Evolutionary conservation across 192 early-diverging fungal species (phyloP).

Genomic region (Kickxella alabastrina): DNA sequence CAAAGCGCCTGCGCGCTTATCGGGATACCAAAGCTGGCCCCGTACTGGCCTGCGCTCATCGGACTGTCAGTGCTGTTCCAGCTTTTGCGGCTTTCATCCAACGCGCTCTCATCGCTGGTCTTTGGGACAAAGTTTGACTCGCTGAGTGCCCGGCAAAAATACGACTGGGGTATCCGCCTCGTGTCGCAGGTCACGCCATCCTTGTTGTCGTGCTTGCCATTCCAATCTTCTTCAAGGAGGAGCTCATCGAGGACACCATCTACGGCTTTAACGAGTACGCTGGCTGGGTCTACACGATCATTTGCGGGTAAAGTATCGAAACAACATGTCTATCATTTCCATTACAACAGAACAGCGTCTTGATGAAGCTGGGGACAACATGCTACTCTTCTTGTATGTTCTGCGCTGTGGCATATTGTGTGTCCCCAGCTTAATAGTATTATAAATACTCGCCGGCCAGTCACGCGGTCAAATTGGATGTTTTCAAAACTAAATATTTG

Average conservation of each 20-base stretch:
- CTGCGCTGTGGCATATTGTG: no score
- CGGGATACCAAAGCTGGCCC: conserved; percentile 54
- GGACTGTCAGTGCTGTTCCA: conserved; percentile 52
- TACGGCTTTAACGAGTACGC: conserved; percentile 69
- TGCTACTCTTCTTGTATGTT: neutral
- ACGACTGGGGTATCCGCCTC: conserved; percentile 75
- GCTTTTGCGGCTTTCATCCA: conserved; percentile 58
- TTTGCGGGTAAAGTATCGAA: conserved; percentile 70
- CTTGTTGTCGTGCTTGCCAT: conserved; percentile 60
- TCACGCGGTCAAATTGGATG: no score
- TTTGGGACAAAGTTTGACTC: conserved; percentile 66
- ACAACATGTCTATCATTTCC: no score
- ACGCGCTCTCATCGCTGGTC: conserved; percentile 57
- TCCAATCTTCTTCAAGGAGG: conserved; percentile 64
- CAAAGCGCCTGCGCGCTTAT: conserved; percentile 51
- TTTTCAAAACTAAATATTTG: no score
- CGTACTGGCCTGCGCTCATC: conserved; percentile 65
- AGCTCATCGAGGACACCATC: conserved; percentile 59
- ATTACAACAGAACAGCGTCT: no score
- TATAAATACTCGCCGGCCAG: no score
- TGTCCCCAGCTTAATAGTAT: no score
- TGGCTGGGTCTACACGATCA: conserved; percentile 74
- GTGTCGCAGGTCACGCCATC: conserved; percentile 77
- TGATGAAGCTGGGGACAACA: no score
- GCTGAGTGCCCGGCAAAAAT: conserved; percentile 54